Evolutionary conservation across 2,329 filamentous ascomycete genomes (phyloP).

Genomic region (Sodiomyces alkalinus): DNA sequence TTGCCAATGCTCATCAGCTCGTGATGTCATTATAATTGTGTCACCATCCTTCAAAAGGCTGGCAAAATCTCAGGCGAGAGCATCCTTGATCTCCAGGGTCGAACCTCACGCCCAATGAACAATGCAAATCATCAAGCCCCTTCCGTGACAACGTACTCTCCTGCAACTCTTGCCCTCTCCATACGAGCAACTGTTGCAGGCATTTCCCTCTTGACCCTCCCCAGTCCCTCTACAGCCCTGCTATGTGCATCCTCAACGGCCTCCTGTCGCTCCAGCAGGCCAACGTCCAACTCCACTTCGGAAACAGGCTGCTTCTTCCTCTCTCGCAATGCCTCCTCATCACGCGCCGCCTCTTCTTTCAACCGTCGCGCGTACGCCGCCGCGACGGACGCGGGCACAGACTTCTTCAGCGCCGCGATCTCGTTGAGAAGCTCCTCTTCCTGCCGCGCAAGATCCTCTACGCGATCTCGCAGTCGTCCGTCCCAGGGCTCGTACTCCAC

Average conservation of each 20-base stretch:
- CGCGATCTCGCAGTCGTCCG: constrained; percentile 38
- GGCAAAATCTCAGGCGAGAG: too few species aligned
- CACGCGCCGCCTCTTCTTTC: constrained; percentile 21
- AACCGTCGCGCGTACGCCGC: constrained; percentile 17
- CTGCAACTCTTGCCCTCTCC: constrained; percentile 46
- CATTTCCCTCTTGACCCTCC: constrained; percentile 41
- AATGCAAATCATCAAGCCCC: constrained; percentile 3
- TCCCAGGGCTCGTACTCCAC: constrained; percentile 45
- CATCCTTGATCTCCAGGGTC: background rate
- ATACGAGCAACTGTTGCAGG: constrained; percentile 47
- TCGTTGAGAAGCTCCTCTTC: constrained; percentile 50
- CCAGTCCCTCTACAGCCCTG: constrained; percentile 33
- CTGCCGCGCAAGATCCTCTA: constrained; percentile 43
- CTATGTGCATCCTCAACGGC: constrained; percentile 29
- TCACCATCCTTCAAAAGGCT: too few species aligned
- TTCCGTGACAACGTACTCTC: constrained; percentile 38
- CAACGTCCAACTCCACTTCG: constrained; percentile 12
- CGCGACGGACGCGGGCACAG: constrained; percentile 31
- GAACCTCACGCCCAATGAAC: constrained; percentile 6
- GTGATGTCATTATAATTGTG: too few species aligned
- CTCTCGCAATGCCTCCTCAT: constrained; percentile 28
- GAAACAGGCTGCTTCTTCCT: constrained; percentile 3
- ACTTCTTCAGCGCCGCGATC: constrained; percentile 43
- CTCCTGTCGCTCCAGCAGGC: constrained; percentile 27
- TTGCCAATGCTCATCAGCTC: too few species aligned